These are phyloP conservation scores for Aspergillus caelatus DNA, from an alignment of 2,329 filamentous ascomycete genomes.

Conservation along the genomic window DNA sequence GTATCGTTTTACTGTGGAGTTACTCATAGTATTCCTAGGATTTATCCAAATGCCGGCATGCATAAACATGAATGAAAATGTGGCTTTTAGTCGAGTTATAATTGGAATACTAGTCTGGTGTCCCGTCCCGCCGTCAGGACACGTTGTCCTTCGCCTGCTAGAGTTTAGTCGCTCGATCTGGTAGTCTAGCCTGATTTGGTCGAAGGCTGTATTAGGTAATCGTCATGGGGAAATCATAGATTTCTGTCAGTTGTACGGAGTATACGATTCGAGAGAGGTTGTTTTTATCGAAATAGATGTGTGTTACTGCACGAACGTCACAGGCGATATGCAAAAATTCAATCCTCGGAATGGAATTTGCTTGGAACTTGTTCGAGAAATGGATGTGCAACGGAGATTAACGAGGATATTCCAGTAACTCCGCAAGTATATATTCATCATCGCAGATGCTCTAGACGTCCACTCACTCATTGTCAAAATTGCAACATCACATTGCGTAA, in stretches of 20 bases:
- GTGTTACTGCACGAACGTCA: background rate
- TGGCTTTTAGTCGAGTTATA: background rate
- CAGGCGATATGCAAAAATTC: background rate
- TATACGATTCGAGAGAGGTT: too few species aligned
- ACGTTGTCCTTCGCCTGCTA: background rate
- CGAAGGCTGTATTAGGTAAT: too few species aligned
- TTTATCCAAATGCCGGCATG: background rate
- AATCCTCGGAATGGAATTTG: too few species aligned
- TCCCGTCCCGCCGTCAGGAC: background rate
- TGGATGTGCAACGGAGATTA: background rate
- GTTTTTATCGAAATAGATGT: too few species aligned
- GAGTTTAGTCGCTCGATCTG: background rate
- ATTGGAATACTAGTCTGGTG: background rate
- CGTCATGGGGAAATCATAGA: too few species aligned
- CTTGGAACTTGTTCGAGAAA: background rate
- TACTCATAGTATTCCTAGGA: background rate
- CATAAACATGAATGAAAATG: background rate
- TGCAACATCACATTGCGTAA: too few species aligned
- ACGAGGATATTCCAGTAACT: background rate
- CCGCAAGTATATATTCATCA: background rate
- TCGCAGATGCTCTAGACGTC: fast-evolving
- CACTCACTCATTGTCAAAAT: background rate
- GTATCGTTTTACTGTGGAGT: background rate
- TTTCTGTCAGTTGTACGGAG: too few species aligned
- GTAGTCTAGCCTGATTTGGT: background rate